Conservation (phyloP, 2,329 filamentous ascomycete genomes). For the Hypoxylon sp. region DNA sequence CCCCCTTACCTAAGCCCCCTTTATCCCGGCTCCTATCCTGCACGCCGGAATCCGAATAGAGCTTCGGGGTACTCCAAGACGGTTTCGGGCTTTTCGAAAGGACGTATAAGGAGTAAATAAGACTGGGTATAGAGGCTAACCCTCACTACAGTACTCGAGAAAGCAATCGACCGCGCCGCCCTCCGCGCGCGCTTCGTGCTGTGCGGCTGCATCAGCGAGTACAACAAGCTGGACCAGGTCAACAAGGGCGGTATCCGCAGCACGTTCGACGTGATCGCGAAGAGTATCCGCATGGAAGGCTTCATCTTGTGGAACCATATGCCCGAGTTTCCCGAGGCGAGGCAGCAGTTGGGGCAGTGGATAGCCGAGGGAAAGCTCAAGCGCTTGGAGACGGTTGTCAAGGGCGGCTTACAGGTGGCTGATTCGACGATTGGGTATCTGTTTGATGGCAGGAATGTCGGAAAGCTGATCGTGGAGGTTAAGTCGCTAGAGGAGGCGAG, state of each 20-base stretch:
- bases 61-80: too few species aligned
- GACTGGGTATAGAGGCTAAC: neutral
- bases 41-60: too few species aligned
- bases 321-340: conserved; percentile 70
- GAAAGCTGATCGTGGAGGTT: conserved; percentile 73
- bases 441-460: conserved; percentile 79
- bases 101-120: neutral
- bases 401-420: conserved; percentile 76
- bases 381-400: conserved; percentile 78
- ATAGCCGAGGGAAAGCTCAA: conserved; percentile 80
- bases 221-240: conserved; percentile 70
- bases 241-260: conserved; percentile 60
- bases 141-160: conserved; percentile 66
- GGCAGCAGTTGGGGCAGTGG: conserved; percentile 75
- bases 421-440: conserved; percentile 75
- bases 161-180: conserved; percentile 75
- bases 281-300: conserved; percentile 75
- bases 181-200: conserved; percentile 76
- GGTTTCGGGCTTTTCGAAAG: neutral
- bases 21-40: neutral
- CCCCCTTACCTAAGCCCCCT: neutral
- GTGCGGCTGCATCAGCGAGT: conserved; percentile 79
- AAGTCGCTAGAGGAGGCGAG: conserved; percentile 56
- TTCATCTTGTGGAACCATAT: conserved; percentile 81
- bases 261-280: conserved; percentile 50